These are phyloP conservation scores for Mycosphaerelloides madeirae DNA, from an alignment of 2,329 filamentous ascomycete genomes.

Conservation along the genomic window DNA sequence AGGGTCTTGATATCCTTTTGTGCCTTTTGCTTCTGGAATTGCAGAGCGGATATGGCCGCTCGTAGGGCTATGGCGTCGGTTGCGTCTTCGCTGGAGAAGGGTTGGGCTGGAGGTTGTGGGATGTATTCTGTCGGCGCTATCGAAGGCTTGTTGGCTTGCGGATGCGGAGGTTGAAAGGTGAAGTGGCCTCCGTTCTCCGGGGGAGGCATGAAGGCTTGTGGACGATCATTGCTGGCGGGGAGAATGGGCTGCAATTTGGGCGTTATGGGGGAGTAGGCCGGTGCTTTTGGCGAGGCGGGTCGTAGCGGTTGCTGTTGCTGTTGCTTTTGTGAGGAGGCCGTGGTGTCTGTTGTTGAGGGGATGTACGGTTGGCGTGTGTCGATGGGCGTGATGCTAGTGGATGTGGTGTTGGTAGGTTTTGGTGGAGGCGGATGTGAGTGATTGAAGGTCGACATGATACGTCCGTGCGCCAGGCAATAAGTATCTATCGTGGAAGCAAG, in stretches of 20 bases:
- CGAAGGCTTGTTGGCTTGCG: slow-evolving; percentile 7
- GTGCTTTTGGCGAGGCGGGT: slow-evolving; percentile 19
- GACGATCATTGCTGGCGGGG: background rate
- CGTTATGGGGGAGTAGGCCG: slow-evolving; percentile 32
- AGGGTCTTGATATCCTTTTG: slow-evolving; percentile 68
- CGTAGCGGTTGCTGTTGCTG: too few species aligned
- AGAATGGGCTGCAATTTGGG: slow-evolving; percentile 30
- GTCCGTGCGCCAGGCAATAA: too few species aligned
- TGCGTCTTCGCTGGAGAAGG: slow-evolving; percentile 55
- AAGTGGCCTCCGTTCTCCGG: slow-evolving; percentile 18
- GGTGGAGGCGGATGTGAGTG: too few species aligned
- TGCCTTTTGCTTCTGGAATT: slow-evolving; percentile 77
- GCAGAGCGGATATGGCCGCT: slow-evolving; percentile 78
- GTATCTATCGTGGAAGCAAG: too few species aligned
- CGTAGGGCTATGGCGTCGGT: slow-evolving; percentile 83
- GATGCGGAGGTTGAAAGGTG: slow-evolving; percentile 11
- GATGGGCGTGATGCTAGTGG: too few species aligned
- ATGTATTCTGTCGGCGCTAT: slow-evolving; percentile 34
- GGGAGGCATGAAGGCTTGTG: slow-evolving; percentile 9
- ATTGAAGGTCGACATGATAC: too few species aligned
- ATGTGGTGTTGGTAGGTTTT: too few species aligned
- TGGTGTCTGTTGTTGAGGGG: too few species aligned
- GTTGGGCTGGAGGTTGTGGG: slow-evolving; percentile 39
- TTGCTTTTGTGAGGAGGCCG: too few species aligned
- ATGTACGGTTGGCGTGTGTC: too few species aligned